Evolutionary conservation across 2,329 filamentous ascomycete genomes (phyloP), one percentile per base, ranked within the genome.

Genomic region (Cucurbitaria berberidis): DNA sequence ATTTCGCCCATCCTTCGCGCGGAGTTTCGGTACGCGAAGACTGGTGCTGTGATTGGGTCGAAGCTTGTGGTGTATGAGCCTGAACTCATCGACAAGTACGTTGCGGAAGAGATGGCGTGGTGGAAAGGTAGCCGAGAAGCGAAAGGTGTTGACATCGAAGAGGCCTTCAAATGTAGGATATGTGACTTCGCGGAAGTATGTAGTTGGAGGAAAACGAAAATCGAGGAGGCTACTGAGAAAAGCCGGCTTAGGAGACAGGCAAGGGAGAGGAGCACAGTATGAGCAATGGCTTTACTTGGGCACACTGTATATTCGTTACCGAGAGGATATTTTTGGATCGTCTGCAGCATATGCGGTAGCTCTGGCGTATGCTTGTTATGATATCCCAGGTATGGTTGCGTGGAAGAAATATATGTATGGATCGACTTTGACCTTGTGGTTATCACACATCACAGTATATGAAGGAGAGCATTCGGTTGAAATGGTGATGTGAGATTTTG

Each of bases 111-210:
- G 59, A 86, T 97, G 83, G 73, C 81, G n/a, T 97, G 91, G 91
- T 98, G 93, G 93, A 85, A 84, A 27, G 93, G 93, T 1, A 80
- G 89, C 63, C 80, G 93, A 15, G 77, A 83, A 44, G 86, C 92
- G 0, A 81, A 82, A 7, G 93, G 93, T 0, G 93, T 97, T 2
- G 81, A 85, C 6, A 82, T 96, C 6, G 88, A 93, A 66, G 93
- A 97, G 63, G 90, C 91, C 0, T 96, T 89, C 76, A 98, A 97
- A 73, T 98, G 93, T 71, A 79, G 86, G 18, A 85, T 82, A 21
- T 98, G 93, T 68, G 91, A 96, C 61, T 97, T 97, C 73, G 85
- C 82, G 0, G 87, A 90, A 2, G 81, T 79, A 1, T 98, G 93
- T 72, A 82, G 83, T 11, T 98, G 93, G 93, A 81, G 93, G 32